Conservation (phyloP, 2,329 filamentous ascomycete species). For the Aspergillus japonicus region DNA sequence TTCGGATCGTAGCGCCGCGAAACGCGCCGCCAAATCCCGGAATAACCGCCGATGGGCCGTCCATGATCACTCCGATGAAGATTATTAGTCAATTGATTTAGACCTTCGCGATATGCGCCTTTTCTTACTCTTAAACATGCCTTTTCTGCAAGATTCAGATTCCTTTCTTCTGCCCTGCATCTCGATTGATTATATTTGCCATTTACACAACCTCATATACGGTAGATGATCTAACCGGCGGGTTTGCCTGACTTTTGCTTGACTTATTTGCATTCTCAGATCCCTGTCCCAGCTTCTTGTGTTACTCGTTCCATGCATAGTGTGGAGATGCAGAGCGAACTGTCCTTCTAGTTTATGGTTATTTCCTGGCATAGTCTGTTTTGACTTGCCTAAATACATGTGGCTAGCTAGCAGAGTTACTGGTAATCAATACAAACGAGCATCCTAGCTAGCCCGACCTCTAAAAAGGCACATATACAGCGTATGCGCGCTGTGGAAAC, state of each 20-base stretch:
- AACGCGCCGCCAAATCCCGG: constrained; percentile 30
- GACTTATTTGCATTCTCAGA: not conserved
- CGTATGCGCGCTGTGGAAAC: too few relatives aligned
- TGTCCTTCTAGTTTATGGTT: not conserved
- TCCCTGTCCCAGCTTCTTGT: not conserved
- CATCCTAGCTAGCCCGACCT: not conserved
- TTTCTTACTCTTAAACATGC: too few relatives aligned
- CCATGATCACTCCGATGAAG: constrained; percentile 26
- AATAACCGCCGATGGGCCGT: constrained; percentile 30
- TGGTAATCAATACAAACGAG: not conserved
- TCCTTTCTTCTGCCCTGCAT: not conserved
- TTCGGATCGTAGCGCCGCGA: constrained; percentile 26
- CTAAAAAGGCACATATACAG: too few relatives aligned
- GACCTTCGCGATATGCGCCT: not conserved
- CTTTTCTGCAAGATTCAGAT: not conserved
- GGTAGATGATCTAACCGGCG: not conserved
- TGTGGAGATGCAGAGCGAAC: not conserved
- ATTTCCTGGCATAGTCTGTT: not conserved
- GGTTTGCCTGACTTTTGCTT: not conserved
- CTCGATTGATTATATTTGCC: too few relatives aligned
- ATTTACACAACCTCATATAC: not conserved
- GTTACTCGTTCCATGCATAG: not conserved
- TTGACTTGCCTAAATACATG: not conserved
- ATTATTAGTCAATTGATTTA: not conserved
- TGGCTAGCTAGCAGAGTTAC: not conserved